Base-by-base conservation (phyloP, 129 eudicot genomes). In the Lonicera japonica region DNA sequence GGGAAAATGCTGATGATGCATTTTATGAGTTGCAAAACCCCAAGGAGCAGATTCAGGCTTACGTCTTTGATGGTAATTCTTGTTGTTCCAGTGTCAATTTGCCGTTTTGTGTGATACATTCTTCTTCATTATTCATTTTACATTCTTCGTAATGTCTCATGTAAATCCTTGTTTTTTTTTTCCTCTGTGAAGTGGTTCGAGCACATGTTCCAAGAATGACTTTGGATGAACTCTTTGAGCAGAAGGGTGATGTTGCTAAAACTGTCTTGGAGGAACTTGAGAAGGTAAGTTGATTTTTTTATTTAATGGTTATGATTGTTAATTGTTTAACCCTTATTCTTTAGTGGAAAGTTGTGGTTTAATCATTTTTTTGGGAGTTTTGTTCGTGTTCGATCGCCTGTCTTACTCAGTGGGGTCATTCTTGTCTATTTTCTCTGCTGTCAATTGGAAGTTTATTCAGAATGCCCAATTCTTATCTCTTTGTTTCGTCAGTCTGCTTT, bases 11-110 rank as follows among this genome's bases (percentile, higher is more conserved):
- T 51, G 96, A 92, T 78, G 98, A 92, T 74, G 96, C 98, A 16
- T 92, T 85, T 68, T 92, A 92, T 53, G 98, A 92, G 77, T 56
- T 92, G 77, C 96, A 92, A 83, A 85, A 84, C 74, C 98, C 98
- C 11, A 22, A 63, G 60, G 96, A 92, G 67, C 98, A 92, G 80
- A 92, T 92, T 72, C 98, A 85, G 73, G 81, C 98, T 63, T 92
- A 84, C 67, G 98, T 92, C 19, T 92, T 87, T 58, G 98, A 92
- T 74, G 98, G 98, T 92, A 73, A 14, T 1, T 50, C n/a, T 51
- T 24, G 43, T 59, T 9, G 24, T 58, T 47, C 17, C 54, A 73
- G 69, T 15, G 0, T 25, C 50, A 25, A 53, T 23, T 57, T 16
- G 34, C 11, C 43, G 23, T 60, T 19, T n/a, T 68, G 24, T 4